Conservation (phyloP, 441 rosid genomes). For the Euphorbia celastroides region DNA sequence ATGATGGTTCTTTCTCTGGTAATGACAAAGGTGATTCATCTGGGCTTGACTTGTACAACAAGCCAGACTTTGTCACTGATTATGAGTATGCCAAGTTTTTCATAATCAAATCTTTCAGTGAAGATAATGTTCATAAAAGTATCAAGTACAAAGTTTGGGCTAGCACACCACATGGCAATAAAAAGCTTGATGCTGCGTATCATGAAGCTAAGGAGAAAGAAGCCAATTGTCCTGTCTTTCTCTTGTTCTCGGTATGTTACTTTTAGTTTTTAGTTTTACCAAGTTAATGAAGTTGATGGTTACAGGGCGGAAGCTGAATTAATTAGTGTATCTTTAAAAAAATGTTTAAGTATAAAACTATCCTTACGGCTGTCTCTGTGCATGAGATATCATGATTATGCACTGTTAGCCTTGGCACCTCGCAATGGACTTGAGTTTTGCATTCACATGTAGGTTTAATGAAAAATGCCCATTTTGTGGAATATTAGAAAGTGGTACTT, state of each 20-base stretch:
- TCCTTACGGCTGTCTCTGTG: not conserved
- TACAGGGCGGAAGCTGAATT: too few relatives aligned
- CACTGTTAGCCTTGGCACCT: not conserved
- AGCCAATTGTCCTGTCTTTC: constrained; percentile 51
- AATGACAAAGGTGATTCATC: constrained; percentile 33
- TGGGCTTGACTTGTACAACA: constrained; percentile 37
- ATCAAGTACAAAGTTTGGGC: constrained; percentile 78
- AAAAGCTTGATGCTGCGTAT: constrained; percentile 63
- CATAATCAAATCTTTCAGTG: constrained; percentile 74
- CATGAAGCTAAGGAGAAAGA: constrained; percentile 50
- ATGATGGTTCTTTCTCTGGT: constrained; percentile 36
- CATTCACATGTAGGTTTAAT: not conserved
- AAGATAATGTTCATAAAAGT: constrained; percentile 80
- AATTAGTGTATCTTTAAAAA: not conserved
- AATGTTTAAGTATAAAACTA: constrained; percentile 1
- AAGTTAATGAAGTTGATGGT: not conserved
- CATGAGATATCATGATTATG: constrained; percentile 3
- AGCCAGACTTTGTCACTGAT: constrained; percentile 45
- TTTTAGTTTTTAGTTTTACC: not conserved
- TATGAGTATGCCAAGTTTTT: constrained; percentile 60
- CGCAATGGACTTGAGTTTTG: constrained; percentile 1
- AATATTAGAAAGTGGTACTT: not conserved
- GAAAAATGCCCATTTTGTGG: not conserved
- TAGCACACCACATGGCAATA: constrained; percentile 80
- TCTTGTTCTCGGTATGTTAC: constrained; percentile 63